These are phyloP conservation scores for Pichia sp. DNA, from an alignment of 1,139 yeast genomes.

Conservation along the genomic window DNA sequence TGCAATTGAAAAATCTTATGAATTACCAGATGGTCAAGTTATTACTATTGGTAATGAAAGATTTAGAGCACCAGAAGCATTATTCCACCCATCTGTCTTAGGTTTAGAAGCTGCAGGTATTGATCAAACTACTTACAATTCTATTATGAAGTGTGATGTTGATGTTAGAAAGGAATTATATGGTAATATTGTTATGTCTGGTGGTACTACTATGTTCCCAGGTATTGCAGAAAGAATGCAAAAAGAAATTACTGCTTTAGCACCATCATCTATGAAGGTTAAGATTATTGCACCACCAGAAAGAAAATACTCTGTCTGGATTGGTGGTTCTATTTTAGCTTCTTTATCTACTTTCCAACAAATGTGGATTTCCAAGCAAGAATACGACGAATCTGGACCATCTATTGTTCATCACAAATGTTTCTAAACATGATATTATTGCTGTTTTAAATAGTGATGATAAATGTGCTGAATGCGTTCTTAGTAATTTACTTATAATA, in stretches of 20 bases:
- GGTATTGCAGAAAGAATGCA: constrained; percentile 99
- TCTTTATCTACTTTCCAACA: constrained; percentile 99
- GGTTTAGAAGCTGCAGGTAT: constrained; percentile 99
- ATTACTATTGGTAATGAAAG: constrained; percentile 99
- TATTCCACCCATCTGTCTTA: constrained; percentile 96
- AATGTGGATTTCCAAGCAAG: constrained; percentile 99
- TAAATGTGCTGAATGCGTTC: not conserved
- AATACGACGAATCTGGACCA: constrained; percentile 99
- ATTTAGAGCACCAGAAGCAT: constrained; percentile 99
- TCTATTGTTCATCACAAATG: constrained; percentile 99
- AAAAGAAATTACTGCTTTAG: constrained; percentile 98
- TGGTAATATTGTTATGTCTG: constrained; percentile 99
- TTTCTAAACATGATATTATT: constrained; percentile 53
- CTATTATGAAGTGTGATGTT: constrained; percentile 98
- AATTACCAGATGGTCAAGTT: constrained; percentile 99
- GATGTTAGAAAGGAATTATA: constrained; percentile 98
- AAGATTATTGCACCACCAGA: constrained; percentile 99
- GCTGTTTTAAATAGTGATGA: too few relatives aligned
- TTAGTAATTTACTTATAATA: not conserved
- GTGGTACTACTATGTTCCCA: constrained; percentile 99
- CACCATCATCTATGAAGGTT: constrained; percentile 99
- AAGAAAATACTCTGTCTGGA: constrained; percentile 99
- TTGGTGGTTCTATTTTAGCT: constrained; percentile 99
- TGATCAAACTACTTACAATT: constrained; percentile 99
- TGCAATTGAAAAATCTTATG: constrained; percentile 97